Conservation (phyloP, 345 rosid genomes). For the Pistacia integerrima region DNA sequence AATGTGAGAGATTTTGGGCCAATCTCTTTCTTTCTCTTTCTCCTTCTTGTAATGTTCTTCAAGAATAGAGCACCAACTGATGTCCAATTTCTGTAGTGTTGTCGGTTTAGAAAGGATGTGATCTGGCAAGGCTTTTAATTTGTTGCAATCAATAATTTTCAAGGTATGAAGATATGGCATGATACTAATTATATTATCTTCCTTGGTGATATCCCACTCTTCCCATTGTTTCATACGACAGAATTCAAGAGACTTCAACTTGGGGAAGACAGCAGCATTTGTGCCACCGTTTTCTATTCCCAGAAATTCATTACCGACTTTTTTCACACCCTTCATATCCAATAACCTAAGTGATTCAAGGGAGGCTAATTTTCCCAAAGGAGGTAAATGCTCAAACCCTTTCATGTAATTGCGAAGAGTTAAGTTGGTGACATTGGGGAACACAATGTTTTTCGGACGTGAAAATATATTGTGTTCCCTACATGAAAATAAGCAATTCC, state of each 20-base stretch:
- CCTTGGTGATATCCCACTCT: not conserved
- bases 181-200: not conserved
- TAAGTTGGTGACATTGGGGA: not conserved
- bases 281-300: not conserved
- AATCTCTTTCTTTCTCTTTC: not conserved
- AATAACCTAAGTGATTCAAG: not conserved
- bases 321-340: not conserved
- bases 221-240: not conserved
- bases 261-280: not conserved
- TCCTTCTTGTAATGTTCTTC: not conserved
- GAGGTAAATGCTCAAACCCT: not conserved
- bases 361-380: not conserved
- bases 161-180: constrained; percentile 19
- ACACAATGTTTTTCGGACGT: not conserved
- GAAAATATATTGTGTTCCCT: too few species aligned
- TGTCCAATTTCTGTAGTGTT: not conserved
- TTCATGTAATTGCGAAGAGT: not conserved
- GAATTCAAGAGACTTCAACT: not conserved
- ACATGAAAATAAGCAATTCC: not conserved
- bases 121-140: constrained; percentile 3
- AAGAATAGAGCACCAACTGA: not conserved
- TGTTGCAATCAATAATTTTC: not conserved
- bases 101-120: not conserved
- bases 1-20: constrained; percentile 6
- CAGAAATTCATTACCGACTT: not conserved